Percentiles rank a stretch among this genome's conserved stretches.
Conservation (phyloP, 352 stramenopile genomes). For the Phytophthora ohioensis region DNA sequence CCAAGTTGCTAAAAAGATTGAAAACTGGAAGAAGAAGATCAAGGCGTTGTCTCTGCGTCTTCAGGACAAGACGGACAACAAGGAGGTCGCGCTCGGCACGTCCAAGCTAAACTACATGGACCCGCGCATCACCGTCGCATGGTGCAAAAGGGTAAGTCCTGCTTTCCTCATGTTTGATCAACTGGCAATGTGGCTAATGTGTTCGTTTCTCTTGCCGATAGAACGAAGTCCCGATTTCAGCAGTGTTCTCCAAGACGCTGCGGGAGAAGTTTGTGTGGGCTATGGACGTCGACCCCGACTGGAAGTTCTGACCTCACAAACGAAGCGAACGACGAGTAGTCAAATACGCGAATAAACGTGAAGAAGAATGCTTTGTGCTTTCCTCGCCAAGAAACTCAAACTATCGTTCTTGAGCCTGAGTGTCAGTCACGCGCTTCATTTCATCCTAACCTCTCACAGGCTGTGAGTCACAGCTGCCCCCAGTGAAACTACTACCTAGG, state of each 20-base stretch:
- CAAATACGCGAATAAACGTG: conserved; percentile 25
- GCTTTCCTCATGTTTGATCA: conserved; percentile 38
- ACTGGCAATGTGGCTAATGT: conserved; percentile 11
- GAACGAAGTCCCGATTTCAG: conserved; percentile 97
- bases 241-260: conserved; percentile 98
- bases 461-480: too few species aligned
- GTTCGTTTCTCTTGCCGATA: conserved; percentile 32
- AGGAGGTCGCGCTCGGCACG: conserved; percentile 98
- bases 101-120: conserved; percentile 99
- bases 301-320: conserved; percentile 90
- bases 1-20: conserved; percentile 95
- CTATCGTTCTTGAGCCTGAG: conserved; percentile 8
- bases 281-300: conserved; percentile 97
- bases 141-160: conserved; percentile 98
- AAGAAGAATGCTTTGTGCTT: conserved; percentile 24
- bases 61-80: conserved; percentile 99
- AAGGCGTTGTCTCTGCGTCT: conserved; percentile 91
- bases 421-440: conserved; percentile 9
- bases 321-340: conserved; percentile 6
- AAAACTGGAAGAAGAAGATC: conserved; percentile 96
- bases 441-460: not conserved
- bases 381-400: too few species aligned
- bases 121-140: conserved; percentile 99
- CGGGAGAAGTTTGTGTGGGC: conserved; percentile 99
- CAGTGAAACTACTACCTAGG: conserved; percentile 9